Conservation (phyloP, 169 alveolate genomes). For the Cardiosporidium cionae region DNA sequence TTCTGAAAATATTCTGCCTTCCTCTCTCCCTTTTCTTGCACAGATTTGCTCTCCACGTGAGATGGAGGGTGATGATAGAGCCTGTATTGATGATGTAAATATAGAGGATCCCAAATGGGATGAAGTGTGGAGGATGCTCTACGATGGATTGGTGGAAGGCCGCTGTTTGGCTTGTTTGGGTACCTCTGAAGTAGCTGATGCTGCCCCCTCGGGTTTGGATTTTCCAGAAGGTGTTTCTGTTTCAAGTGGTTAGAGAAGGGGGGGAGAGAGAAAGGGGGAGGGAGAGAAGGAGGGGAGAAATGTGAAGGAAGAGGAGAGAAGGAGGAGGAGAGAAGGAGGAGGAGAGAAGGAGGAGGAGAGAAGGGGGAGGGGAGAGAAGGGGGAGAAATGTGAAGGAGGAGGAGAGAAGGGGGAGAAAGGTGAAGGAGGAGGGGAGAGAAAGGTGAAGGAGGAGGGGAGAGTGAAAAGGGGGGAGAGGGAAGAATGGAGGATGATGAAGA, state of each 20-base stretch:
- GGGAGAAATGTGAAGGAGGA: no score
- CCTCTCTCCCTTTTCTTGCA: not conserved
- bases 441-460: not conserved
- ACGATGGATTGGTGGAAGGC: conserved; percentile 54
- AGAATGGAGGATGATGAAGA: not conserved
- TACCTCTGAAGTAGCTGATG: conserved; percentile 55
- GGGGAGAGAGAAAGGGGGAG: not conserved
- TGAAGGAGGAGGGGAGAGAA: no score
- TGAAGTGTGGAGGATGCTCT: no score
- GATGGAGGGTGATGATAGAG: no score
- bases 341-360: not conserved
- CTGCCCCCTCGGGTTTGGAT: conserved; percentile 50
- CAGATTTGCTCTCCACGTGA: no score
- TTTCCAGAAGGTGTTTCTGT: conserved; percentile 63
- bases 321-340: not conserved
- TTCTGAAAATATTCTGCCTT: no score
- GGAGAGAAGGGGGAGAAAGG: no score
- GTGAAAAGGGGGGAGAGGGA: not conserved
- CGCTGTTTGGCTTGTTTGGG: conserved; percentile 67
- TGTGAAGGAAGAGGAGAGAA: no score
- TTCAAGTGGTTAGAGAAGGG: conserved; percentile 9
- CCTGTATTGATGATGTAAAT: no score
- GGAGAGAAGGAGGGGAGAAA: not conserved
- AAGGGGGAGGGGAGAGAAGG: no score
- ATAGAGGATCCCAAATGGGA: no score